A percentile compares a stretch with the other conserved stretches of the same genome.
Conservation (phyloP, 345 rosid genomes). For the Noccaea bulbosa region DNA sequence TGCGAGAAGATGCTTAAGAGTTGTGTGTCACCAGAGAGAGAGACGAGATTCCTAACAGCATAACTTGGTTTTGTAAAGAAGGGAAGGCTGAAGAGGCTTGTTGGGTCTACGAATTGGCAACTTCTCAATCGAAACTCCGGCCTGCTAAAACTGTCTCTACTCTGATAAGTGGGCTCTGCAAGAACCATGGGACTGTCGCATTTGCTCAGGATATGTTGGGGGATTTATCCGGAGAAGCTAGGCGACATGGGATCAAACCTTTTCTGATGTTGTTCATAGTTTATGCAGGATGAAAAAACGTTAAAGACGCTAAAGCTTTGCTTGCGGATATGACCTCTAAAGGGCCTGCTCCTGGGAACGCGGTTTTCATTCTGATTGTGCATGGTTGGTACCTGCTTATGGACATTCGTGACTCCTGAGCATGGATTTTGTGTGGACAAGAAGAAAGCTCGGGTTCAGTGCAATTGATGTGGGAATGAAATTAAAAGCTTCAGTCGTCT, state of each 20-base stretch:
- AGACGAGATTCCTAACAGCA: constrained; percentile 60
- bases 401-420: constrained; percentile 34
- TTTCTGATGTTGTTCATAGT: constrained; percentile 67
- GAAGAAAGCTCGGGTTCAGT: constrained; percentile 44
- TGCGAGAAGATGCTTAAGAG: constrained; percentile 72
- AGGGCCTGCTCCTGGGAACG: constrained; percentile 88
- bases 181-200: constrained; percentile 61
- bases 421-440: constrained; percentile 46
- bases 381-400: constrained; percentile 42
- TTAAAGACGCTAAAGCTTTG: constrained; percentile 60
- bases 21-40: constrained; percentile 52
- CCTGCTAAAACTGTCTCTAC: constrained; percentile 53
- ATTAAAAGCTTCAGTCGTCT: constrained; percentile 42
- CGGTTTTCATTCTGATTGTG: constrained; percentile 65
- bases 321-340: constrained; percentile 67
- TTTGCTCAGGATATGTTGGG: constrained; percentile 63
- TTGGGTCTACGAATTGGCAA: constrained; percentile 54
- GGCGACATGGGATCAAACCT: constrained; percentile 70
- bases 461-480: constrained; percentile 60
- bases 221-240: constrained; percentile 53
- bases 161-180: constrained; percentile 57
- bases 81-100: constrained; percentile 59
- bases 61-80: constrained; percentile 75
- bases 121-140: constrained; percentile 31
- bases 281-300: constrained; percentile 65